Conservation (phyloP, 306 rosid species). For the Begonia fuchsioides region DNA sequence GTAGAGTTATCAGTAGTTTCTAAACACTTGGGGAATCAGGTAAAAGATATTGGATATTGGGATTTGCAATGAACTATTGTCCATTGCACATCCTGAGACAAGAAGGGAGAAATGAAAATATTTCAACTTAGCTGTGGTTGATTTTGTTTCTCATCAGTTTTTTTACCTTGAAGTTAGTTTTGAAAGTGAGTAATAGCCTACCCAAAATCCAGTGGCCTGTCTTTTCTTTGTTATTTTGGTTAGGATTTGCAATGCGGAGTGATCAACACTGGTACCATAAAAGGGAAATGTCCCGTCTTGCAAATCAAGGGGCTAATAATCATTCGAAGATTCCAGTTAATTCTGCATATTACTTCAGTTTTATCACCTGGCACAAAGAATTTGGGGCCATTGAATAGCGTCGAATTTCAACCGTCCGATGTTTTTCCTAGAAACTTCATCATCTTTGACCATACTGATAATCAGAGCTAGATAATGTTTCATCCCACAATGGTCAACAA, state of each 20-base stretch:
- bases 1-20: conserved; percentile 35
- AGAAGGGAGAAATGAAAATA: conserved; percentile 28
- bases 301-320: conserved; percentile 34
- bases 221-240: conserved; percentile 17
- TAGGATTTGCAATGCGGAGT: conserved; percentile 47
- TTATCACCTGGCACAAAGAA: conserved; percentile 45
- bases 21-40: too few species aligned
- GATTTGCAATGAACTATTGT: conserved; percentile 35
- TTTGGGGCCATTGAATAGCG: conserved; percentile 44
- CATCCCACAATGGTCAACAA: conserved; percentile 68
- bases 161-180: neutral
- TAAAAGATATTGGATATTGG: conserved; percentile 11
- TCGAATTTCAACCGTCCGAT: conserved; percentile 68
- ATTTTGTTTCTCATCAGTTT: conserved; percentile 3
- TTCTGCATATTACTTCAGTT: conserved; percentile 29
- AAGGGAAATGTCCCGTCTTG: conserved; percentile 30
- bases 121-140: conserved; percentile 14
- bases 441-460: conserved; percentile 73
- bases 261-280: conserved; percentile 41
- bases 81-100: conserved; percentile 27
- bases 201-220: conserved; percentile 18
- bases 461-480: conserved; percentile 65
- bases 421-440: conserved; percentile 79
- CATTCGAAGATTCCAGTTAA: conserved; percentile 45
- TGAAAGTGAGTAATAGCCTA: conserved; percentile 17